These are phyloP conservation scores for Arachnomyces sp. DNA, from an alignment of 2,329 filamentous ascomycete genomes.

Conservation along the genomic window DNA sequence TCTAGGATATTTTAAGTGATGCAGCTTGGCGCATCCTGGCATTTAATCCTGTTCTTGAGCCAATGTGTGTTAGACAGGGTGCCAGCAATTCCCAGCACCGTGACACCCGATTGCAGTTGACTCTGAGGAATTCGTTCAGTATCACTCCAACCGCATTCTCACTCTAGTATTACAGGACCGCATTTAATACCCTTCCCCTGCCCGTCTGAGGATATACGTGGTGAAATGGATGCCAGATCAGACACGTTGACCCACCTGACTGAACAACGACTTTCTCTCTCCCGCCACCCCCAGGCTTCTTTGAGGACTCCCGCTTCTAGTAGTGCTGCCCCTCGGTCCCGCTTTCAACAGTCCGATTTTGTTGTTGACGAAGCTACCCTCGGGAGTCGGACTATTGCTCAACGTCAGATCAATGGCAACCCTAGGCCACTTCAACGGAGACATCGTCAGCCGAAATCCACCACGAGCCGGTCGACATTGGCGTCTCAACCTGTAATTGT, in stretches of 20 bases:
- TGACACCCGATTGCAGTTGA: conserved; percentile 3
- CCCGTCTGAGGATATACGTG: conserved; percentile 3
- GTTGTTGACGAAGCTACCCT: conserved; percentile 24
- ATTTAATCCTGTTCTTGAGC: conserved; percentile 5
- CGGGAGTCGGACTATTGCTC: conserved; percentile 23
- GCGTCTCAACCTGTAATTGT: conserved; percentile 38
- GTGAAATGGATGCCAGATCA: conserved; percentile 27
- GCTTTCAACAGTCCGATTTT: conserved; percentile 18
- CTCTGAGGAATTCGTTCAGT: not conserved
- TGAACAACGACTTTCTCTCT: conserved; percentile 22
- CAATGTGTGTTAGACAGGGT: conserved; percentile 5
- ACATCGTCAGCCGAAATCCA: conserved; percentile 17
- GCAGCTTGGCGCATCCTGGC: conserved; percentile 9
- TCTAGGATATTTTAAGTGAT: too few relatives aligned
- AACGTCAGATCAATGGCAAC: conserved; percentile 26
- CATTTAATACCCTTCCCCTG: conserved; percentile 3
- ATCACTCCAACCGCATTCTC: not conserved
- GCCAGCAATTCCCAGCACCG: not conserved
- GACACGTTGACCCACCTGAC: conserved; percentile 21
- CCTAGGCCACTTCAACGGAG: conserved; percentile 19
- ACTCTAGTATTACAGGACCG: conserved; percentile 5
- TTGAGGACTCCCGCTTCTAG: conserved; percentile 20
- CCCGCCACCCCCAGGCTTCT: conserved; percentile 25
- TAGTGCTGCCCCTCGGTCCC: conserved; percentile 18
- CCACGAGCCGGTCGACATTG: conserved; percentile 18